Evolutionary conservation across 176 grass and related monocot genomes (phyloP), one percentile per base, ranked within the genome.

Genomic region (Thinopyrum elongatum): DNA sequence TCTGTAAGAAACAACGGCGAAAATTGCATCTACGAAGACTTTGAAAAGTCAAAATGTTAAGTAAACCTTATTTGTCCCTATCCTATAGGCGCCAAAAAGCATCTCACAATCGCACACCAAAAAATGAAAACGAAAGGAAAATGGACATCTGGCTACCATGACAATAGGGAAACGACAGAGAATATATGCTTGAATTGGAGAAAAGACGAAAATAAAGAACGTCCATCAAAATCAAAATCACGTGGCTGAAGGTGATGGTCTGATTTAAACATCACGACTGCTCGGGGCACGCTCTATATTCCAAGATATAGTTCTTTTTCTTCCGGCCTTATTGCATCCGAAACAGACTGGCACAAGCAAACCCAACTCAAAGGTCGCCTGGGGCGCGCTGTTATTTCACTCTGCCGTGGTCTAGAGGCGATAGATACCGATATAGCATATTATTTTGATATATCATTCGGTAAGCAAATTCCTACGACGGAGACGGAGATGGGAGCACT

Each of bases 241-340:
- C 3, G 42, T 85, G 76, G 25, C 5, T 15, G 66, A 80, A 80
- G 57, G 82, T 39, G 82, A 80, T 35, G 75, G 26, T 66, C 68
- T 81, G 47, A 88, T 83, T 27, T 26, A 11, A 70, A 83, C 80
- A 83, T 47, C 35, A 44, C 38, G 59, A 85, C 25, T 81, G n/a
- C 69, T 76, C 46, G 68, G 88, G 76, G 46, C 46, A 61, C 1
- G 55, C 19, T 59, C 55, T 34, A 34, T 34, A 34, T 34, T 34
- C 33, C 33, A 34, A 34, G 33, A 4, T 34, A 5, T 4, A 4
- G 33, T 34, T 34, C 33, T 34, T 34, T n/a, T 66, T 74, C 36
- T 42, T 51, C 23, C 29, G 35, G 81, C 65, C 59, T 87, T 82
- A 39, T 39, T 76, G 33, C 33, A 34, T 34, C 33, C 33, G 4